Evolutionary conservation across 352 stramenopile species (phyloP), one percentile per base, ranked within the genome.

Genomic region (Chrysophaeum taylorii): DNA sequence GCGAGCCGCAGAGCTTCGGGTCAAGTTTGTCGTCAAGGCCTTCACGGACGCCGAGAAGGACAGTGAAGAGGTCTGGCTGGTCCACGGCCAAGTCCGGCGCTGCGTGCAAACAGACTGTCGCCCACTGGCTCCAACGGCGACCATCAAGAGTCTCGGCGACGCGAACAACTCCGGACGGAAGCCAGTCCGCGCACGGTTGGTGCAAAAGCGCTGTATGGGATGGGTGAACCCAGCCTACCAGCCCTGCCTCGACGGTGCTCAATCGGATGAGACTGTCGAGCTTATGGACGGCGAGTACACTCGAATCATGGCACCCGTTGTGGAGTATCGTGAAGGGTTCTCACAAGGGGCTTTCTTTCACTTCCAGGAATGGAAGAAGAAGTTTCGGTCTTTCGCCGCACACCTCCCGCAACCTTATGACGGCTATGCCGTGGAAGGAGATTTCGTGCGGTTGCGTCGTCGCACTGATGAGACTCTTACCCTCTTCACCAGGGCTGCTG

Each of bases 11-110:
- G 73, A 76, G n/a, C 78, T 90, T n/a, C 80, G 75, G 35, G 78
- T 88, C 0, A 90, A 90, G 68, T 89, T 84, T 69, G 78, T 79
- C 15, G 81, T 87, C 9, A 88, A 89, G 70, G 83, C 82, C 2
- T 80, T 83, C 62, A 84, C 81, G 39, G 84, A 89, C 73, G 74
- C 81, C 9, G 62, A 52, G 2, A 66, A 77, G 43, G 67, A 80
- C 21, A 43, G 70, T 25, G 81, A 87, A 72, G 75, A 74, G 0
- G 70, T 77, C 48, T 81, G 52, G 52, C 2, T 63, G 7, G 21
- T 23, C 7, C 9, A 63, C 27, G 33, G 37, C 2, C 39, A 39
- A 7, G 31, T 64, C 21, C 48, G 62, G 0, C 61, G 62, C 41
- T 43, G 50, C 37, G 53, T 64, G 9, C n/a, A n/a, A n/a, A n/a